Conservation (phyloP, 441 rosid species). For the Aquilaria agallochum region DNA sequence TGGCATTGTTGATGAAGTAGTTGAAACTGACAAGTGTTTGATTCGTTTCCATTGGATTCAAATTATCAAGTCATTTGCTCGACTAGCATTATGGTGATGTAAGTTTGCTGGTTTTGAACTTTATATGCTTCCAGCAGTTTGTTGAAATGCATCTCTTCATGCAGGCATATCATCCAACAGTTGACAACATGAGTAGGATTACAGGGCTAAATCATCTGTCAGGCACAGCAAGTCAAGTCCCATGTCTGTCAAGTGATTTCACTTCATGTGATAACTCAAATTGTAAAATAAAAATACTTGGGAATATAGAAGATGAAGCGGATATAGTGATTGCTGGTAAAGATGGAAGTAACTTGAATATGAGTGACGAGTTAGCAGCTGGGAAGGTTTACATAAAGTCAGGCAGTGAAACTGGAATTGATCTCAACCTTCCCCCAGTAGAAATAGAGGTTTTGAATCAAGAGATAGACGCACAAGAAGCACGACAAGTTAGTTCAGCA, state of each 20-base stretch:
- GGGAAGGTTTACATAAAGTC: constrained; percentile 19
- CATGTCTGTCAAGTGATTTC: too few relatives aligned
- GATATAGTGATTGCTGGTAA: constrained; percentile 2
- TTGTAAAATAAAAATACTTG: constrained; percentile 8
- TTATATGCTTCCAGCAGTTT: neutral
- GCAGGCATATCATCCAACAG: constrained; percentile 35
- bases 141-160: neutral
- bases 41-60: too few relatives aligned
- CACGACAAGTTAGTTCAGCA: neutral
- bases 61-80: too few relatives aligned
- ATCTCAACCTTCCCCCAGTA: too few relatives aligned
- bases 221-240: constrained; percentile 11
- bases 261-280: neutral
- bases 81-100: neutral
- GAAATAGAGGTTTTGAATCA: constrained; percentile 9
- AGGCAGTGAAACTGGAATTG: constrained; percentile 13
- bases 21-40: too few relatives aligned
- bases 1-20: too few relatives aligned
- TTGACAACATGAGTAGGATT: constrained; percentile 21
- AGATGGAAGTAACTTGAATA: constrained; percentile 1
- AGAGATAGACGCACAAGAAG: constrained; percentile 18
- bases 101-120: neutral
- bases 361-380: constrained; percentile 14
- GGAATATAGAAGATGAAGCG: constrained; percentile 17
- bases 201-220: constrained; percentile 8